phyloP scores from a whole-genome alignment of 371 early-diverging fungal genomes.

The Mortierella sp. region DNA sequence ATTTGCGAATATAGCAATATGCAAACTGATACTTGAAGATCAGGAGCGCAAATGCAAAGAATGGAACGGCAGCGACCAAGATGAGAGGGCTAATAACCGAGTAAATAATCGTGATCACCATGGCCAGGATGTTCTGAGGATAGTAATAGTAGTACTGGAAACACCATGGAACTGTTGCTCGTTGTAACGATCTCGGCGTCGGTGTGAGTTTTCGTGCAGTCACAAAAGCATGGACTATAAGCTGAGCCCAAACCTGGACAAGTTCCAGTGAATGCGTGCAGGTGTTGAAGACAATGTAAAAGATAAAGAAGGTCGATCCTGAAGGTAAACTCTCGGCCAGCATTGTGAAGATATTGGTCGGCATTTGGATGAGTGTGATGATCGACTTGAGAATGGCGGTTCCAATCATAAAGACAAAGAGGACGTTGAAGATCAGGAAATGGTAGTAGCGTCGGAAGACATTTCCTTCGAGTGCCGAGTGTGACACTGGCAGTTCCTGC shows the following conservation, averaged over 20 bases:
- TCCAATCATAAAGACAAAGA: slow-evolving; percentile 88
- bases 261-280: slow-evolving; percentile 77
- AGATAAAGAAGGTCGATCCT: slow-evolving; percentile 84
- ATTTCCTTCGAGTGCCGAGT: slow-evolving; percentile 74
- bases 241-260: slow-evolving; percentile 68
- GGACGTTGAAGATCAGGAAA: slow-evolving; percentile 89
- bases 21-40: slow-evolving; percentile 86
- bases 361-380: slow-evolving; percentile 61
- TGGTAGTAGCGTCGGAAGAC: slow-evolving; percentile 86
- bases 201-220: slow-evolving; percentile 56
- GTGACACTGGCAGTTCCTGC: slow-evolving; percentile 68
- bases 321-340: slow-evolving; percentile 44
- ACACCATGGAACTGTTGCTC: slow-evolving; percentile 72
- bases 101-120: slow-evolving; percentile 88
- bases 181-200: slow-evolving; percentile 75
- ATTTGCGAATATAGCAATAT: slow-evolving; percentile 88
- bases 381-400: slow-evolving; percentile 84
- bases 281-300: slow-evolving; percentile 81
- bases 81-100: slow-evolving; percentile 89
- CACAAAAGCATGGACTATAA: slow-evolving; percentile 53
- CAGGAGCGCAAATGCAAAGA: slow-evolving; percentile 79
- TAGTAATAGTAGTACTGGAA: slow-evolving; percentile 82
- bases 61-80: slow-evolving; percentile 79
- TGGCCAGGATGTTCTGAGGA: slow-evolving; percentile 66
- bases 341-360: slow-evolving; percentile 42